These are phyloP conservation scores for Colletotrichum musicola DNA, from an alignment of 2,329 filamentous ascomycete species.

Conservation along the genomic window DNA sequence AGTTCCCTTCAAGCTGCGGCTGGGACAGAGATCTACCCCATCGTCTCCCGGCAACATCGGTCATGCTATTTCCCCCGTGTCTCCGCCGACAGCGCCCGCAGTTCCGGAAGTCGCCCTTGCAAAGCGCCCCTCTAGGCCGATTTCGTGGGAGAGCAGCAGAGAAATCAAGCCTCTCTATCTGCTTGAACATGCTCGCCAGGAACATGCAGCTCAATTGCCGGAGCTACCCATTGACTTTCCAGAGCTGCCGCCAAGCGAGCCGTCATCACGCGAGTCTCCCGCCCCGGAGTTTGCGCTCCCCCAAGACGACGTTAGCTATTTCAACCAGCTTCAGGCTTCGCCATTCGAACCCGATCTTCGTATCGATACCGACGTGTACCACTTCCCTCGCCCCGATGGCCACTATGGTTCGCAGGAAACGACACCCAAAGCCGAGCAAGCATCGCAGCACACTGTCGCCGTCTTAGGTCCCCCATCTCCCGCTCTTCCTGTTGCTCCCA, in stretches of 20 bases:
- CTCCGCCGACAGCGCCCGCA: constrained; percentile 47
- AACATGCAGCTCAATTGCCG: constrained; percentile 42
- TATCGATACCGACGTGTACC: constrained; percentile 55
- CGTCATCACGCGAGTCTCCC: constrained; percentile 51
- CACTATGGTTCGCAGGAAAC: constrained; percentile 73
- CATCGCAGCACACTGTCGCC: constrained; percentile 14
- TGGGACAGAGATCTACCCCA: constrained; percentile 61
- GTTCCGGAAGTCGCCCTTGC: constrained; percentile 49
- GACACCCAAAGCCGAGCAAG: constrained; percentile 72
- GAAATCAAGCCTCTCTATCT: constrained; percentile 88
- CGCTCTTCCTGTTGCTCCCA: constrained; percentile 3
- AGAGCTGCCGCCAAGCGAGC: constrained; percentile 60
- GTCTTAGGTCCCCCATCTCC: constrained; percentile 17
- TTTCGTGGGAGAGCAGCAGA: constrained; percentile 72
- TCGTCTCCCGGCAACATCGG: constrained; percentile 54
- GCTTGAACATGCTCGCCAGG: constrained; percentile 71
- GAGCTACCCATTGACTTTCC: constrained; percentile 58
- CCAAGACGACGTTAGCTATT: constrained; percentile 46
- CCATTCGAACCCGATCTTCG: constrained; percentile 48
- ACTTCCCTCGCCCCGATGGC: constrained; percentile 52
- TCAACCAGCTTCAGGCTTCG: constrained; percentile 35
- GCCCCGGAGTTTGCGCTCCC: constrained; percentile 47
- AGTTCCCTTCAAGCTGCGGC: constrained; percentile 68
- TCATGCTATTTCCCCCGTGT: constrained; percentile 56
- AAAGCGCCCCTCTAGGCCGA: constrained; percentile 62